Conservation (phyloP, 495 filamentous ascomycete species). For the Daldinia caldariorum region DNA sequence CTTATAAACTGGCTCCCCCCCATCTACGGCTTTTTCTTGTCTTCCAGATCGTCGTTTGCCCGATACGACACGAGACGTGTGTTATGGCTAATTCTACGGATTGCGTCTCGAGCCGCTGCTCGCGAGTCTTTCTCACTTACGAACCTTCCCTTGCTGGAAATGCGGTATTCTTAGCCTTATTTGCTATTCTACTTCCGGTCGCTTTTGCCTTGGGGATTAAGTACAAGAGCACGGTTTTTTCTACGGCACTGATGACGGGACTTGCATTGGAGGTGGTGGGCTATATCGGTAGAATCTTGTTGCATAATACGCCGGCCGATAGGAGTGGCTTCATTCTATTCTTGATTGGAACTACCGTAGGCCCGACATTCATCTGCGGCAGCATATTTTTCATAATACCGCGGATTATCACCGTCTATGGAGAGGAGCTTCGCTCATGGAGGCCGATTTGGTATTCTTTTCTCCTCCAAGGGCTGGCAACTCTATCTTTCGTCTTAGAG, state of each 20-base stretch:
- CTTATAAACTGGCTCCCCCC: background rate
- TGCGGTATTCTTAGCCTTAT: constrained; percentile 52
- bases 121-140: constrained; percentile 45
- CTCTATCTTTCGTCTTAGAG: constrained; percentile 50
- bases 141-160: constrained; percentile 47
- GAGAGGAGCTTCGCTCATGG: constrained; percentile 45
- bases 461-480: constrained; percentile 46
- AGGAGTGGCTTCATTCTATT: constrained; percentile 47
- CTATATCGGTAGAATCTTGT: constrained; percentile 53
- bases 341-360: constrained; percentile 54
- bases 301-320: constrained; percentile 43
- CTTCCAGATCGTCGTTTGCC: background rate
- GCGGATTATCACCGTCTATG: constrained; percentile 53
- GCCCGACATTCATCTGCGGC: constrained; percentile 51
- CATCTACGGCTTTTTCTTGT: background rate
- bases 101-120: constrained; percentile 32
- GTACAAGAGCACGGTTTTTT: constrained; percentile 49
- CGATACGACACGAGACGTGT: constrained; percentile 27
- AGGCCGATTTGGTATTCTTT: constrained; percentile 48
- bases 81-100: constrained; percentile 33
- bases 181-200: constrained; percentile 51
- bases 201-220: constrained; percentile 51
- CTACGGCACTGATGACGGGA: constrained; percentile 46
- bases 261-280: constrained; percentile 53
- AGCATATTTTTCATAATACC: constrained; percentile 52